Percentiles rank a stretch among this genome's conserved stretches.
These are phyloP conservation scores for Hericium alpestre DNA, from an alignment of 768 basidiomycete species.

Conservation along the genomic window DNA sequence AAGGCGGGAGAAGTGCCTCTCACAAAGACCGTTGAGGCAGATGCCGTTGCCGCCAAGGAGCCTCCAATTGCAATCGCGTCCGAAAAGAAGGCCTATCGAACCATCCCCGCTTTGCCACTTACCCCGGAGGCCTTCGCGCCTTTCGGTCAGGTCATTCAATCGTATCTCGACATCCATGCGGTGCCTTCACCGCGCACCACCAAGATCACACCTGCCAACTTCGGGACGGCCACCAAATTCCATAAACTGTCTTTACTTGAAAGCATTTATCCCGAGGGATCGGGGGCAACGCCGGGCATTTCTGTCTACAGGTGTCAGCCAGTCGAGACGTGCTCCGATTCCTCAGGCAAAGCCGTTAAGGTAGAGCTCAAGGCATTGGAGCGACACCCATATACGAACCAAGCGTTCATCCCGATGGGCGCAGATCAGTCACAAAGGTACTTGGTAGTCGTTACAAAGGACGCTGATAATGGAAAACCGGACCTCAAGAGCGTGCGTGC, in stretches of 20 bases:
- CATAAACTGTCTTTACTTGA: slow-evolving; percentile 76
- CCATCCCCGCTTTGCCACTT: slow-evolving; percentile 53
- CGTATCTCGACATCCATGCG: slow-evolving; percentile 56
- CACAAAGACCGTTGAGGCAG: neutral
- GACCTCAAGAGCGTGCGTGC: slow-evolving; percentile 66
- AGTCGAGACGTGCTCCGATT: slow-evolving; percentile 25
- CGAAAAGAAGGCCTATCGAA: neutral
- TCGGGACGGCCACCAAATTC: slow-evolving; percentile 84
- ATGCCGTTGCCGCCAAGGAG: neutral
- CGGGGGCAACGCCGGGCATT: slow-evolving; percentile 54
- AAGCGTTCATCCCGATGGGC: slow-evolving; percentile 93
- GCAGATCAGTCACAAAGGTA: slow-evolving; percentile 47
- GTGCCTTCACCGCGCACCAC: slow-evolving; percentile 42
- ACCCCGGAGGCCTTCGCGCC: slow-evolving; percentile 80
- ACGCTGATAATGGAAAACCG: slow-evolving; percentile 66
- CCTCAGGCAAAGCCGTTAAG: slow-evolving; percentile 37
- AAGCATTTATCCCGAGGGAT: slow-evolving; percentile 50
- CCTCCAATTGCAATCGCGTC: neutral
- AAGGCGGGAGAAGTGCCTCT: slow-evolving; percentile 21
- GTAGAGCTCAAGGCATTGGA: slow-evolving; percentile 72
- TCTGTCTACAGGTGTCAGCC: slow-evolving; percentile 80
- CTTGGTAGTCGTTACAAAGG: slow-evolving; percentile 80
- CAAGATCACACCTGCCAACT: slow-evolving; percentile 75
- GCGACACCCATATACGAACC: slow-evolving; percentile 81
- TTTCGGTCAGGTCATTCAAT: slow-evolving; percentile 89